phyloP scores from a whole-genome alignment of 768 basidiomycete species.

The Sarcodon sp. region DNA sequence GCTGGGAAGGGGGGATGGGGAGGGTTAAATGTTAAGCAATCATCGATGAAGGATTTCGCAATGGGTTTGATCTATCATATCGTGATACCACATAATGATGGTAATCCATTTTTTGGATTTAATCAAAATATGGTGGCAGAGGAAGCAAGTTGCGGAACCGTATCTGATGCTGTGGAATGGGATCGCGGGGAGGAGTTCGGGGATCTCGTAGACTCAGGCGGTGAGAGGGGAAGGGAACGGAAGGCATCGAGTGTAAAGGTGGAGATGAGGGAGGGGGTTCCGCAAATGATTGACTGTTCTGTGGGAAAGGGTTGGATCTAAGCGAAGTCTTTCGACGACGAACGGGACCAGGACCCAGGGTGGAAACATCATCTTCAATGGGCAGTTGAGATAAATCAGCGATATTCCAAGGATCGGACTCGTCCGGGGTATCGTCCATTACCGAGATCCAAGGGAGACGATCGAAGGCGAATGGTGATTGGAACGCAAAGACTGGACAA shows the following conservation, averaged over 20 bases:
- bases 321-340: constrained; percentile 43
- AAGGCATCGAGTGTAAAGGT: constrained; percentile 4
- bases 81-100: constrained; percentile 4
- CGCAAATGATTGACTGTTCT: constrained; percentile 7
- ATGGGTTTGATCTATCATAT: neutral
- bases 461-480: constrained; percentile 34
- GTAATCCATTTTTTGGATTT: constrained; percentile 2
- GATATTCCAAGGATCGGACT: constrained; percentile 34
- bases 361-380: constrained; percentile 11
- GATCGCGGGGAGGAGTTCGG: constrained; percentile 7
- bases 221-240: neutral
- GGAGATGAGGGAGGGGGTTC: constrained; percentile 1
- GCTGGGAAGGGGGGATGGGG: constrained; percentile 7
- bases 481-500: constrained; percentile 20
- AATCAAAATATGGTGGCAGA: constrained; percentile 7
- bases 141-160: constrained; percentile 9
- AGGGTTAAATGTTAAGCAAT: constrained; percentile 5
- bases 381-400: constrained; percentile 56
- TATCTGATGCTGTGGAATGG: constrained; percentile 6
- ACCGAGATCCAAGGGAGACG: constrained; percentile 56
- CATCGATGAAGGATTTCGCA: constrained; percentile 1
- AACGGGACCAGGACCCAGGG: constrained; percentile 35
- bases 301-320: constrained; percentile 33
- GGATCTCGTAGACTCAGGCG: constrained; percentile 3
- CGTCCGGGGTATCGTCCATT: constrained; percentile 33